phyloP scores from a whole-genome alignment of 768 basidiomycete species.

The Rhizopogon sp. region DNA sequence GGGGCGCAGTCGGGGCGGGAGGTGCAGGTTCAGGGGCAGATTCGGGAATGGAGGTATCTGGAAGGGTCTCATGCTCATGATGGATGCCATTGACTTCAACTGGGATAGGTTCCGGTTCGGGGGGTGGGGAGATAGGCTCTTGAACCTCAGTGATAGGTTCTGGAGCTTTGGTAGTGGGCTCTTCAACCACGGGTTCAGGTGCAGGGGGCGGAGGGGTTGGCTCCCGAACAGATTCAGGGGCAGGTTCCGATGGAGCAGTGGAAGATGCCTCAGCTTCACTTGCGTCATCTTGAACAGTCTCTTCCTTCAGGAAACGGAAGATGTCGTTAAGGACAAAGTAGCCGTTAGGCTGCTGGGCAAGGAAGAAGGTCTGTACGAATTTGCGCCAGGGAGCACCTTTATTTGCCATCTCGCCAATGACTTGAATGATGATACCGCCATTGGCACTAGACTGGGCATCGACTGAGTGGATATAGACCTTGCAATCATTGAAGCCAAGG shows the following conservation, averaged over 20 bases:
- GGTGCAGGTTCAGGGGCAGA: constrained; percentile 25
- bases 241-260: constrained; percentile 26
- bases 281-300: constrained; percentile 77
- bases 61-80: constrained; percentile 28
- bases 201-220: constrained; percentile 34
- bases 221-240: constrained; percentile 23
- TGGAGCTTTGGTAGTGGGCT: constrained; percentile 22
- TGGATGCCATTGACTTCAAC: constrained; percentile 38
- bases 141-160: constrained; percentile 31
- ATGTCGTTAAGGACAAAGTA: constrained; percentile 99
- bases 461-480: constrained; percentile 98
- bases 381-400: constrained; percentile 90
- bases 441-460: constrained; percentile 95
- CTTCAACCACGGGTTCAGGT: constrained; percentile 15
- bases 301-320: constrained; percentile 99
- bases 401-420: constrained; percentile 99
- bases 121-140: constrained; percentile 34
- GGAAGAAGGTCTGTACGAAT: constrained; percentile 99
- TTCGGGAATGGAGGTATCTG: constrained; percentile 15
- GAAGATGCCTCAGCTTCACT: constrained; percentile 39
- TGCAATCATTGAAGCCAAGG: constrained; percentile 93
- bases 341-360: constrained; percentile 97
- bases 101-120: constrained; percentile 33
- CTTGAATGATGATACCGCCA: constrained; percentile 97
- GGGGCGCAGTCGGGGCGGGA: constrained; percentile 17